These are phyloP conservation scores for Begonia fuchsioides DNA, from an alignment of 306 rosid species.

Conservation along the genomic window DNA sequence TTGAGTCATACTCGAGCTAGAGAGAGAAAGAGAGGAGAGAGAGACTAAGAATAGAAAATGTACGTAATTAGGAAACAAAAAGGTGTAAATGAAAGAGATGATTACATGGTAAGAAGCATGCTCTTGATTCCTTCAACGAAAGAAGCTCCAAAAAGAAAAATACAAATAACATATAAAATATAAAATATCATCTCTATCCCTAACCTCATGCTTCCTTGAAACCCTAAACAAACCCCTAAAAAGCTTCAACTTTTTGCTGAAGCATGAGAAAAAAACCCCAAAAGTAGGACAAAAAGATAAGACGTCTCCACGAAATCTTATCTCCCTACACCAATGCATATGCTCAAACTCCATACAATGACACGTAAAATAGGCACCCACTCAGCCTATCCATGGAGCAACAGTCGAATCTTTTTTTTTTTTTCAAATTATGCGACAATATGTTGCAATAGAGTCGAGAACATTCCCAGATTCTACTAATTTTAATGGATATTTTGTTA, in stretches of 20 bases:
- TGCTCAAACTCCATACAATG: too few species aligned
- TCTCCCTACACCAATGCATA: constrained; percentile 18
- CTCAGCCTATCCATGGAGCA: too few species aligned
- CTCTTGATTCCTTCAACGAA: constrained; percentile 49
- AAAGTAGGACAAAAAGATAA: constrained; percentile 39
- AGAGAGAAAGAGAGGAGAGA: not conserved
- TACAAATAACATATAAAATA: constrained; percentile 14
- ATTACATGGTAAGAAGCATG: constrained; percentile 73
- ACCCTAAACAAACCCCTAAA: constrained; percentile 37
- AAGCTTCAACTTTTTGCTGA: constrained; percentile 22
- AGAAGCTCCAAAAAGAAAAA: constrained; percentile 25
- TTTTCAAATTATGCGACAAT: too few species aligned
- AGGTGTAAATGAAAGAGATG: constrained; percentile 22
- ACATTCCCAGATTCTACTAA: too few species aligned
- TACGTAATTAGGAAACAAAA: not conserved
- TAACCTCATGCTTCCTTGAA: constrained; percentile 75
- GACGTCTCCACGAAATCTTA: constrained; percentile 18
- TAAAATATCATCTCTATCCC: constrained; percentile 17
- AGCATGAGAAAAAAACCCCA: constrained; percentile 77
- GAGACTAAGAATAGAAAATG: too few species aligned
- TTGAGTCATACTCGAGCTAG: too few species aligned
- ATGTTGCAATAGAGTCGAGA: too few species aligned
- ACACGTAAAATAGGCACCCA: too few species aligned
- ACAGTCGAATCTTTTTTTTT: too few species aligned
- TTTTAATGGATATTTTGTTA: too few species aligned